A percentile compares a stretch with the other conserved stretches of the same genome.
Conservation (phyloP, 768 basidiomycete genomes). For the Russula foetens region DNA sequence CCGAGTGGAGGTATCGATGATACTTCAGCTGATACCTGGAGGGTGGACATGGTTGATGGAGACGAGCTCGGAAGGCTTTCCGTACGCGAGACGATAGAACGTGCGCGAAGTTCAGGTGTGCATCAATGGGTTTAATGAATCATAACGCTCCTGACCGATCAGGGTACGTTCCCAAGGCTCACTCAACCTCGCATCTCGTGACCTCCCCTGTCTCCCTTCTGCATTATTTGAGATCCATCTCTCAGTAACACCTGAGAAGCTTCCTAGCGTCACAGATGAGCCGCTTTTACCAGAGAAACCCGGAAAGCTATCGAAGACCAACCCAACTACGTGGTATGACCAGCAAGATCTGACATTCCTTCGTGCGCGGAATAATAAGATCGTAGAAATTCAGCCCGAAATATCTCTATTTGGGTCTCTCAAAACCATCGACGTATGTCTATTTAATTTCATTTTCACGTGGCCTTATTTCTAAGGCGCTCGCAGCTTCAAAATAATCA, state of each 20-base stretch:
- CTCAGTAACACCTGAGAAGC: conserved; percentile 59
- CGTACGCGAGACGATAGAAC: conserved; percentile 67
- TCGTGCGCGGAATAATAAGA: conserved; percentile 77
- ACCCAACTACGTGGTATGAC: conserved; percentile 61
- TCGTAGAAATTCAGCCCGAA: conserved; percentile 71
- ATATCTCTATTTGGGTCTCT: conserved; percentile 79
- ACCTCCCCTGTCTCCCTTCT: conserved; percentile 64
- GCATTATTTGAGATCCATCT: conserved; percentile 76
- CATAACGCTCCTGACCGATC: conserved; percentile 35
- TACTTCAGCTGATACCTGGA: conserved; percentile 29
- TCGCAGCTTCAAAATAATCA: conserved; percentile 69
- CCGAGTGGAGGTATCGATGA: conserved; percentile 41
- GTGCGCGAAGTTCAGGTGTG: conserved; percentile 70
- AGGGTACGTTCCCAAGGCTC: conserved; percentile 47
- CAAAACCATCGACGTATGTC: conserved; percentile 66
- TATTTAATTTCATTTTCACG: not conserved
- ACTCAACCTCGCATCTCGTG: conserved; percentile 69
- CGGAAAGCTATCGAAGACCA: conserved; percentile 33
- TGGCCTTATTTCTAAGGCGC: not conserved
- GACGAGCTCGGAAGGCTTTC: conserved; percentile 59
- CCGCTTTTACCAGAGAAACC: conserved; percentile 34
- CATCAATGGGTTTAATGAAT: not conserved
- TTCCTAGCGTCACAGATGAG: conserved; percentile 57
- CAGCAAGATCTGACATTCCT: conserved; percentile 69
- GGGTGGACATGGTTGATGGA: conserved; percentile 30